phyloP scores from a whole-genome alignment of 192 early-diverging fungal species.

The Coemansia guatemalensis region DNA sequence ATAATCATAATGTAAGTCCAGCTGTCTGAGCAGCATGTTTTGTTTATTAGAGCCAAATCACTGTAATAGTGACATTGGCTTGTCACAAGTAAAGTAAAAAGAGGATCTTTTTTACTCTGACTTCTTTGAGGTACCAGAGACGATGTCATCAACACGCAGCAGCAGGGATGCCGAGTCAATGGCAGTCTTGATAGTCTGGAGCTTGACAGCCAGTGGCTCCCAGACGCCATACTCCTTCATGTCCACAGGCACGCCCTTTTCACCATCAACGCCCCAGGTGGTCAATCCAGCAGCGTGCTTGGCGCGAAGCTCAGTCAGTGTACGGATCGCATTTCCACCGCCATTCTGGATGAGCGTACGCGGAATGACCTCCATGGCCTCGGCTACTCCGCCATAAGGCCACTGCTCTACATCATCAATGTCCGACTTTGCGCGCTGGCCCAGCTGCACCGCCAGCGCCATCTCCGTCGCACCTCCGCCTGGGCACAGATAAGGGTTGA shows the following conservation, averaged over 20 bases:
- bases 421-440: slow-evolving; percentile 80
- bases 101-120: slow-evolving; percentile 7
- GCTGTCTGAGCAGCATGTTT: neutral
- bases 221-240: slow-evolving; percentile 98
- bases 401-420: slow-evolving; percentile 92
- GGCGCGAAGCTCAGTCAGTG: slow-evolving; percentile 89
- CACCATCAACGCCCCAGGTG: slow-evolving; percentile 95
- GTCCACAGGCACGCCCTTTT: slow-evolving; percentile 86
- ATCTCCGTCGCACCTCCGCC: slow-evolving; percentile 99
- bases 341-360: slow-evolving; percentile 99
- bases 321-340: slow-evolving; percentile 97
- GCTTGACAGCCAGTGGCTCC: slow-evolving; percentile 99
- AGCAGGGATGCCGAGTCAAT: slow-evolving; percentile 90
- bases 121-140: slow-evolving; percentile 61
- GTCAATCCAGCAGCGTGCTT: slow-evolving; percentile 89
- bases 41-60: neutral
- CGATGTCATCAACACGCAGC: slow-evolving; percentile 95
- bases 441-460: slow-evolving; percentile 87
- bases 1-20: too few relatives aligned
- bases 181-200: slow-evolving; percentile 99
- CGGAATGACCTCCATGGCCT: slow-evolving; percentile 97
- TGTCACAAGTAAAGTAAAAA: neutral
- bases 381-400: slow-evolving; percentile 94
- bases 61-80: neutral
- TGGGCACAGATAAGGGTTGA: slow-evolving; percentile 88